phyloP scores from a whole-genome alignment of 805 yeast species.

The Pichia sporocuriosa region DNA sequence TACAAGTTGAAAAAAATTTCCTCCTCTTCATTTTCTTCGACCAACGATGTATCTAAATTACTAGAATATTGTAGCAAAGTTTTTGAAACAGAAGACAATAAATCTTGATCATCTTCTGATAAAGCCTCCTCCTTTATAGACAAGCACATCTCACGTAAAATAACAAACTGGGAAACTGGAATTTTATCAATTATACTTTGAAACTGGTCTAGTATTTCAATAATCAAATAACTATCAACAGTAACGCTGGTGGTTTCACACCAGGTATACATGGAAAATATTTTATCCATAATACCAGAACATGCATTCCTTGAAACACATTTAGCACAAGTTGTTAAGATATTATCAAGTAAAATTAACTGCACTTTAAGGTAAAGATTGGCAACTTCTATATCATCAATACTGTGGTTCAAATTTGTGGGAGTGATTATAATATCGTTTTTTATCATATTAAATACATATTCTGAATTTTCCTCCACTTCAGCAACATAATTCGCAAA shows the following conservation, averaged over 20 bases:
- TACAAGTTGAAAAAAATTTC: conserved; percentile 1
- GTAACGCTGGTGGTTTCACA: conserved; percentile 1
- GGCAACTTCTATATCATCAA: background rate
- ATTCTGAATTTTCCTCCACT: conserved; percentile 7
- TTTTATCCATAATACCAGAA: background rate
- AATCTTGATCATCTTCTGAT: conserved; percentile 3
- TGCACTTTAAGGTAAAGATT: conserved; percentile 1
- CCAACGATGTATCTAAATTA: background rate
- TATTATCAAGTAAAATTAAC: conserved; percentile 7
- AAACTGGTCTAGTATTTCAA: conserved; percentile 4
- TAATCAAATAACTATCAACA: background rate
- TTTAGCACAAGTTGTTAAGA: conserved; percentile 5
- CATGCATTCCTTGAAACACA: background rate
- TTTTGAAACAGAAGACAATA: background rate
- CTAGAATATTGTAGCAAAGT: background rate
- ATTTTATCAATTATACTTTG: background rate
- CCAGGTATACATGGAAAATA: background rate
- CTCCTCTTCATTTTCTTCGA: background rate
- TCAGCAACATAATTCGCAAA: conserved; percentile 17
- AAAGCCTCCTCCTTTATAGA: background rate
- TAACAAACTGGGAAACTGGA: background rate
- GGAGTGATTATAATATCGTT: background rate
- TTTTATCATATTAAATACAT: background rate
- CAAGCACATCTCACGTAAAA: background rate
- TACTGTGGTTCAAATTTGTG: background rate